Evolutionary conservation across 345 rosid genomes (phyloP).

Genomic region (Gossypium herbaceum): DNA sequence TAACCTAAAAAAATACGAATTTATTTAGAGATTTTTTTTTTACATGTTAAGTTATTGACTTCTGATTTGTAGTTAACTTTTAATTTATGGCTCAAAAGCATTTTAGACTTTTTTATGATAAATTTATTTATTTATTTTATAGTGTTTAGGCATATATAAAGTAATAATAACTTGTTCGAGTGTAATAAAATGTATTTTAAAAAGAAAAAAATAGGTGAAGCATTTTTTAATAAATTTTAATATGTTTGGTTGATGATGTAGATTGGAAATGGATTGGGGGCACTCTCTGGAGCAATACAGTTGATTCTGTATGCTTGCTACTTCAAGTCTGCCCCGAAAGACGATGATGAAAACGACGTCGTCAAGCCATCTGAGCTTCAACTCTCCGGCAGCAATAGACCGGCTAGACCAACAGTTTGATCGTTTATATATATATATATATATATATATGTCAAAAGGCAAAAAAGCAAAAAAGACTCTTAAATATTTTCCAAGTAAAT

Average conservation of each 20-base stretch:
- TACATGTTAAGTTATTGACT: no score
- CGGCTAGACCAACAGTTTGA: not conserved
- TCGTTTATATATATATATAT: not conserved
- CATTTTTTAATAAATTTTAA: no score
- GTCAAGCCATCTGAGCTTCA: constrained; percentile 19
- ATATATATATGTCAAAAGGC: not conserved
- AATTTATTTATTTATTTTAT: no score
- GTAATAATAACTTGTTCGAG: no score
- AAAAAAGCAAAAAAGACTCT: not conserved
- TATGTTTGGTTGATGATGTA: constrained; percentile 11
- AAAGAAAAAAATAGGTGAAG: no score
- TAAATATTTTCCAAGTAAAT: not conserved
- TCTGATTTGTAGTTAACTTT: no score
- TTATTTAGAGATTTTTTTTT: not conserved
- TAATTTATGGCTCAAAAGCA: no score
- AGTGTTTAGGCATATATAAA: no score
- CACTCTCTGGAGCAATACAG: constrained; percentile 33
- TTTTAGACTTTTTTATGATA: no score
- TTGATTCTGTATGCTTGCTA: constrained; percentile 37
- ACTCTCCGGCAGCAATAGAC: not conserved
- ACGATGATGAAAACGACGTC: not conserved
- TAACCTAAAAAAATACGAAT: not conserved
- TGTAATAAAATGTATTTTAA: no score
- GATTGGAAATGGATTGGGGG: constrained; percentile 62
- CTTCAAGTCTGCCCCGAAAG: constrained; percentile 29